Percentiles rank a stretch among this genome's conserved stretches.
Conservation (phyloP, 441 rosid genomes). For the Viola pubescens region DNA sequence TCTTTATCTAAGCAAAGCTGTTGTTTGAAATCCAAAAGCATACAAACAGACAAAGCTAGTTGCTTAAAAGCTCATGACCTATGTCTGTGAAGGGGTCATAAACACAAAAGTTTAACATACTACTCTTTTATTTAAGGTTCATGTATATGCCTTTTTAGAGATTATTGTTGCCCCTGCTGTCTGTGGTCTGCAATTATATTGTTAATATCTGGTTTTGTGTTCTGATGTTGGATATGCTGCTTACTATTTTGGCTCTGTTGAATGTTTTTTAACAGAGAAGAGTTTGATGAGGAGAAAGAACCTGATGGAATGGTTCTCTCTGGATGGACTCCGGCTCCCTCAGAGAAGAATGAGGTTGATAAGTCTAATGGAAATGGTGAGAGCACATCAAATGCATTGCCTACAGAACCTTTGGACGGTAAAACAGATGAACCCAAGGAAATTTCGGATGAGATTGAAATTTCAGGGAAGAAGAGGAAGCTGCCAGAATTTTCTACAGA, state of each 20-base stretch:
- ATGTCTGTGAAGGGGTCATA: too few relatives aligned
- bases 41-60: too few relatives aligned
- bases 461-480: conserved; percentile 55
- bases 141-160: neutral
- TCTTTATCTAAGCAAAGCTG: neutral
- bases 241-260: neutral
- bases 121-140: neutral
- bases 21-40: neutral
- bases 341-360: conserved; percentile 37
- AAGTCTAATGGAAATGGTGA: conserved; percentile 42
- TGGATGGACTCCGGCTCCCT: conserved; percentile 70
- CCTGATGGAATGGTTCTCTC: conserved; percentile 90
- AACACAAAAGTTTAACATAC: too few relatives aligned
- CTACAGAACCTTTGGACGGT: conserved; percentile 17
- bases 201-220: neutral
- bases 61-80: too few relatives aligned
- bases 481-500: conserved; percentile 21
- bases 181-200: neutral
- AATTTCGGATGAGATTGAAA: conserved; percentile 29
- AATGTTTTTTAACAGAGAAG: conserved; percentile 46
- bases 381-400: conserved; percentile 27
- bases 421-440: conserved; percentile 28
- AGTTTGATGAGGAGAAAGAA: conserved; percentile 91
- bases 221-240: conserved; percentile 1
- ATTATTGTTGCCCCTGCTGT: neutral